Conservation (phyloP, 768 basidiomycete genomes). For the Boletus subcaerulescens region DNA sequence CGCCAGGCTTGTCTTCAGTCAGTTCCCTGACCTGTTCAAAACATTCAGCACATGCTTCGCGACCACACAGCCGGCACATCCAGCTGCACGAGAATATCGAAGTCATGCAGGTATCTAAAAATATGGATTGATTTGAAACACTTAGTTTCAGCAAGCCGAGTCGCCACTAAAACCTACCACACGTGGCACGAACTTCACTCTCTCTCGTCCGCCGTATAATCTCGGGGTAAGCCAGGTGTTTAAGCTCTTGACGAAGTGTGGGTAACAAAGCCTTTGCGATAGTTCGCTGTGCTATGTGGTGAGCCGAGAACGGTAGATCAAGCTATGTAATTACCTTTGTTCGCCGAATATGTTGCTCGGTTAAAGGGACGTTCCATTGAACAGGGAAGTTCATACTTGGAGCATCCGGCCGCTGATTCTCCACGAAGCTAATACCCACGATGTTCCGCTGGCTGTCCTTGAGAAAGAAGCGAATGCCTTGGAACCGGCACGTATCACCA, state of each 20-base stretch:
- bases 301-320: slow-evolving; percentile 2
- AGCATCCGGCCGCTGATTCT: slow-evolving; percentile 54
- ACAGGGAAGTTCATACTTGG: slow-evolving; percentile 60
- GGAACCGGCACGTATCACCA: slow-evolving; percentile 84
- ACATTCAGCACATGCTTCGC: slow-evolving; percentile 87
- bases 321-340: slow-evolving; percentile 51
- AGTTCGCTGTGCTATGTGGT: slow-evolving; percentile 45
- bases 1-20: slow-evolving; percentile 50
- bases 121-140: slow-evolving; percentile 6
- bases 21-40: slow-evolving; percentile 65
- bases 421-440: slow-evolving; percentile 67
- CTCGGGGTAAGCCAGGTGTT: slow-evolving; percentile 53
- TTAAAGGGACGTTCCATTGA: slow-evolving; percentile 63
- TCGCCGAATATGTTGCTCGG: slow-evolving; percentile 46
- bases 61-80: slow-evolving; percentile 89
- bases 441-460: slow-evolving; percentile 58
- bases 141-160: slow-evolving; percentile 1
- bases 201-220: slow-evolving; percentile 75
- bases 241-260: slow-evolving; percentile 58
- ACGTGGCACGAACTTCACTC: slow-evolving; percentile 79
- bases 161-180: slow-evolving; percentile 51
- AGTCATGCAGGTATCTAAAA: slow-evolving; percentile 86
- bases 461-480: slow-evolving; percentile 77
- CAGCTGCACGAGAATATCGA: slow-evolving; percentile 88
- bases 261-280: slow-evolving; percentile 69